Conservation (phyloP, 2,329 filamentous ascomycete species). For the Verticillium alfalfae region DNA sequence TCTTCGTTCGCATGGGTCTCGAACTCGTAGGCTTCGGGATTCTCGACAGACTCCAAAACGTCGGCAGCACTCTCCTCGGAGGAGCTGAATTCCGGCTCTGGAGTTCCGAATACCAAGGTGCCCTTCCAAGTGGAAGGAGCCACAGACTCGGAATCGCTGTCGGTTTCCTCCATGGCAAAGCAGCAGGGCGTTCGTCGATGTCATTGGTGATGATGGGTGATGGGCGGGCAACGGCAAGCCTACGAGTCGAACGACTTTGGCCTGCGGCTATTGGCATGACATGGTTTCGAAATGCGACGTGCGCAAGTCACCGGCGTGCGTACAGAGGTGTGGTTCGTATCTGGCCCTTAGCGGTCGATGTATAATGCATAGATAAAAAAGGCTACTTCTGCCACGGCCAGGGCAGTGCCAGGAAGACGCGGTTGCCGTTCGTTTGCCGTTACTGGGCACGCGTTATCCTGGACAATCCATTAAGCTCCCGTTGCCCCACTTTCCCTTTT, state of each 20-base stretch:
- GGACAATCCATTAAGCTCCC: neutral
- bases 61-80: neutral
- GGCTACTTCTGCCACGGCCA: neutral
- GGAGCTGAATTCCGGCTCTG: neutral
- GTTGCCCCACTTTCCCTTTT: neutral
- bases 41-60: neutral
- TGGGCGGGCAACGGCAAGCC: too few species aligned
- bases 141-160: neutral
- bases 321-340: too few species aligned
- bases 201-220: neutral
- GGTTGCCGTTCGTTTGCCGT: neutral
- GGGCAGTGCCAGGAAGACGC: neutral
- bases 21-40: neutral
- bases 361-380: too few species aligned
- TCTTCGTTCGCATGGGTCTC: neutral
- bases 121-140: neutral
- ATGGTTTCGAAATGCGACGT: too few species aligned
- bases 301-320: too few species aligned
- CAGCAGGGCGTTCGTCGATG: neutral
- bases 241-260: too few species aligned
- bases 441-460: neutral
- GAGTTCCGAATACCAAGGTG: neutral
- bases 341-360: too few species aligned
- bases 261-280: too few species aligned
- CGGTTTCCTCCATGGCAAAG: neutral